Base-by-base conservation (phyloP, 768 basidiomycete genomes). In the Macrocybe gigantea region DNA sequence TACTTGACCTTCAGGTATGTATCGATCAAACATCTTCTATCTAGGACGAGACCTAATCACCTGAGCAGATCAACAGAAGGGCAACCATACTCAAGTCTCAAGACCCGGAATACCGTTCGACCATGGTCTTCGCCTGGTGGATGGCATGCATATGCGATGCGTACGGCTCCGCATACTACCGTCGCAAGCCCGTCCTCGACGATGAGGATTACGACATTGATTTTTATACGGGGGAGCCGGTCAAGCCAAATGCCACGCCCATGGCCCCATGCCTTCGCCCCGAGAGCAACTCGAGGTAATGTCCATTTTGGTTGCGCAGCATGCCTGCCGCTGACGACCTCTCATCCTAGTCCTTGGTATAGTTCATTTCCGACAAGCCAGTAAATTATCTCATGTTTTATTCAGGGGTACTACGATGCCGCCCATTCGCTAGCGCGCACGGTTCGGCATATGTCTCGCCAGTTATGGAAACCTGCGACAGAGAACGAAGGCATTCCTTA, bases 81-180 rank as follows among this genome's bases (percentile, higher is more conserved):
- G 80, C 86, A 3, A 83, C 83, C 22, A 22, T 22, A 34, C 82
- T 87, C 70, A 73, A 78, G 7, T 79, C 74, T 49, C 74, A 79
- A 52, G 86, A 89, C 60, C 73, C 79, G 36, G 88, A 90, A 57
- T 80, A 74, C 43, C 80, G 85, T 45, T 85, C 87, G 22, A 89
- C 85, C 5, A 88, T 92, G 83, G 85, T 88, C 44, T 93, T 91
- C 59, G 85, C 91, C 1, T 93, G 92, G 86, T 94, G 93, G 91
- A 87, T 93, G 80, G 84, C 91, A 6, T 88, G 85, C 64, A 71
- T 93, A 40, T 75, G 79, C 33, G 93, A 96, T 58, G 88, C 90
- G 6, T 91, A 86, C 66, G 80, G 81, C 29, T 79, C 89, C 31
- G 82, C 82, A 32, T 93, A 91, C 64, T 90, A 92, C 67, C 80